These are phyloP conservation scores for Epichloe bromicola DNA, from an alignment of 2,329 filamentous ascomycete genomes.

Conservation along the genomic window DNA sequence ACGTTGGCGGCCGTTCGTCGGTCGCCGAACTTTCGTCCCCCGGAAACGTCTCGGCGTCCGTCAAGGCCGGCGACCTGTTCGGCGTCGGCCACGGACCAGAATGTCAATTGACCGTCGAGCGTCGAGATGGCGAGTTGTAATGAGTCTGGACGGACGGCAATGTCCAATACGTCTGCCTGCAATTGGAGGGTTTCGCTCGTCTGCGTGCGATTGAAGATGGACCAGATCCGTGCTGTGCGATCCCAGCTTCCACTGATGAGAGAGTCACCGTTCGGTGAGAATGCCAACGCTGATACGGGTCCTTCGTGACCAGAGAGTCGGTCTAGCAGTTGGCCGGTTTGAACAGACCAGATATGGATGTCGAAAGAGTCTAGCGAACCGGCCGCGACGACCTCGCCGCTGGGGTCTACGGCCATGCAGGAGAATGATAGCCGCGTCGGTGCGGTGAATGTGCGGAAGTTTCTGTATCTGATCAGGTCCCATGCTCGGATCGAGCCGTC, in stretches of 20 bases:
- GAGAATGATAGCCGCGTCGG: slow-evolving; percentile 86
- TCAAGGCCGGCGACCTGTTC: slow-evolving; percentile 79
- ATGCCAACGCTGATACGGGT: slow-evolving; percentile 76
- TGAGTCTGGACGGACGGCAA: slow-evolving; percentile 82
- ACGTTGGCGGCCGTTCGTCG: slow-evolving; percentile 84
- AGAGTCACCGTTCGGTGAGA: slow-evolving; percentile 72
- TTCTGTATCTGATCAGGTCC: slow-evolving; percentile 91
- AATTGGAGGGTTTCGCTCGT: slow-evolving; percentile 89
- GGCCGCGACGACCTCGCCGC: slow-evolving; percentile 89
- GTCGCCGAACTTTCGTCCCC: slow-evolving; percentile 84
- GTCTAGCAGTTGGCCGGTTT: slow-evolving; percentile 90
- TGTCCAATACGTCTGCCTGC: slow-evolving; percentile 76
- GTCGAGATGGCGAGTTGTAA: slow-evolving; percentile 85
- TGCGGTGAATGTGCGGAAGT: slow-evolving; percentile 94
- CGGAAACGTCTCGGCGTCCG: slow-evolving; percentile 81
- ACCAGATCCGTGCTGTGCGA: slow-evolving; percentile 89
- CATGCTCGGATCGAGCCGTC: slow-evolving; percentile 92
- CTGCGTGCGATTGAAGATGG: slow-evolving; percentile 84
- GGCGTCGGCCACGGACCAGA: slow-evolving; percentile 86
- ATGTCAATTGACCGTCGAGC: slow-evolving; percentile 83
- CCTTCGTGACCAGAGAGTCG: slow-evolving; percentile 86
- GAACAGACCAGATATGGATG: slow-evolving; percentile 96
- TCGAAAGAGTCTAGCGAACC: slow-evolving; percentile 94
- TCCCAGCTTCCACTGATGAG: slow-evolving; percentile 95
- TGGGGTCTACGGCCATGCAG: slow-evolving; percentile 90